A percentile compares a stretch with the other conserved stretches of the same genome.
Evolutionary conservation across 1,284 basidiomycete genomes (phyloP).

Genomic region (Cutaneotrichosporon sp.): DNA sequence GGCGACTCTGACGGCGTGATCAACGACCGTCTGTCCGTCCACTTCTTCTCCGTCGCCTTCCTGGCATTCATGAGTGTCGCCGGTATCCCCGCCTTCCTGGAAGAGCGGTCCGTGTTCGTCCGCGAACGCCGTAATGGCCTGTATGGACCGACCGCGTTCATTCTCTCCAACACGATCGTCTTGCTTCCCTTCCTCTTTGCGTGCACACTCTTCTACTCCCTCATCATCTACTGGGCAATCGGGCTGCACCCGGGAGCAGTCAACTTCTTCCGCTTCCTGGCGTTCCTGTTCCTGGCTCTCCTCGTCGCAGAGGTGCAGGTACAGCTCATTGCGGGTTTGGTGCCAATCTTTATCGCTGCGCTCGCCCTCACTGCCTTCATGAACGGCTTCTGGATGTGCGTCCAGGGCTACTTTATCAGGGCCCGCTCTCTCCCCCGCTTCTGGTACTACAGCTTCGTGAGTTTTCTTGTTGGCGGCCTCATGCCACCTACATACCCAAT

Average conservation of each 20-base stretch:
- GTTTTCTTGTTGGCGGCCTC: neutral
- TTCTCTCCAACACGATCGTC: constrained; percentile 46
- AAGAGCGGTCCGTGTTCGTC: constrained; percentile 52
- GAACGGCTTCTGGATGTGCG: constrained; percentile 66
- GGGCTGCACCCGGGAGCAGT: constrained; percentile 20
- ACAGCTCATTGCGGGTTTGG: constrained; percentile 58
- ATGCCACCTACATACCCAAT: neutral
- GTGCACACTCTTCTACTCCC: constrained; percentile 38
- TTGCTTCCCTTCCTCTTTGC: constrained; percentile 51
- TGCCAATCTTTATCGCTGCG: constrained; percentile 65
- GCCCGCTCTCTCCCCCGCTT: constrained; percentile 23
- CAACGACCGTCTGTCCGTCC: constrained; percentile 43
- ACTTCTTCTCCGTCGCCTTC: constrained; percentile 63
- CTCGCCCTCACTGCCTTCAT: constrained; percentile 60
- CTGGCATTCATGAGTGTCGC: constrained; percentile 59
- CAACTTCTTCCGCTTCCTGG: constrained; percentile 61
- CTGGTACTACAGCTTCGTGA: constrained; percentile 21
- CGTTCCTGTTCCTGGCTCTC: constrained; percentile 61
- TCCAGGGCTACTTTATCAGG: constrained; percentile 34
- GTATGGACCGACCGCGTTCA: constrained; percentile 41
- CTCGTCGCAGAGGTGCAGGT: constrained; percentile 61
- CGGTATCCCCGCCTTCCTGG: constrained; percentile 46
- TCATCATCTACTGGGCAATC: constrained; percentile 36
- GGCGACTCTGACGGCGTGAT: constrained; percentile 49
- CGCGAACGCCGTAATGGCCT: constrained; percentile 43